Base-by-base conservation (phyloP, 768 basidiomycete species). In the Leccinum fibrillosum region DNA sequence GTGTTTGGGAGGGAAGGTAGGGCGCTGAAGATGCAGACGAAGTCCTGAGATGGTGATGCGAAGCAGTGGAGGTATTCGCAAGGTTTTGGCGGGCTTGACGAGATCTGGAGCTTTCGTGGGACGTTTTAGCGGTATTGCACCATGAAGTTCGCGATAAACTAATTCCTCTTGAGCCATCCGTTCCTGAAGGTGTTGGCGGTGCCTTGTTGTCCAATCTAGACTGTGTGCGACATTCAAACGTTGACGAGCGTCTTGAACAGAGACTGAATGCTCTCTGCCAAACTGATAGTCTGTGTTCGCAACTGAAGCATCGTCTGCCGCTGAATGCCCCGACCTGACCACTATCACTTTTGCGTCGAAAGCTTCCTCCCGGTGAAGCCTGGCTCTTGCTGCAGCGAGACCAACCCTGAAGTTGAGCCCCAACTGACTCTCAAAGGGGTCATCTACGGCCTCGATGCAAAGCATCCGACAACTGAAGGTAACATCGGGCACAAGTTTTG, bases 371-470 rank as follows among this genome's bases (percentile, higher is more conserved):
- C 93, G 82, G 52, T 86, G 88, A 48, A 85, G 72, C 30, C 94
- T 78, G 13, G 83, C 80, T 53, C 80, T 81, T 42, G 86, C 85
- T 50, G 93, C 94, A 39, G 85, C 82, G 37, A 82, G 73, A 0
- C 92, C 94, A 50, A 84, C 81, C 58, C 82, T 78, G 79, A 84
- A 90, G 30, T 92, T 89, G 9, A 89, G 76, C 35, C 84, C 89
- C 19, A 97, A 73, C 58, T 79, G 83, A 15, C 82, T 80, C 72
- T 98, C 95, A 56, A 97, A 84, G 1, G 86, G 82, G 64, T 94
- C 90, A 70, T 98, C 95, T 23, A 85, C 83, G 25, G 86, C 86
- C 71, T 97, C 94, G 9, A 92, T 65, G 50, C 83, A 85, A 34
- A 96, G 65, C 47, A 78, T 78, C n/a, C 79, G 77, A 52, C 94